Percentiles rank a stretch among this genome's conserved stretches.
These are phyloP conservation scores for Phytopythium delawarense DNA, from an alignment of 352 stramenopile genomes.

Conservation along the genomic window DNA sequence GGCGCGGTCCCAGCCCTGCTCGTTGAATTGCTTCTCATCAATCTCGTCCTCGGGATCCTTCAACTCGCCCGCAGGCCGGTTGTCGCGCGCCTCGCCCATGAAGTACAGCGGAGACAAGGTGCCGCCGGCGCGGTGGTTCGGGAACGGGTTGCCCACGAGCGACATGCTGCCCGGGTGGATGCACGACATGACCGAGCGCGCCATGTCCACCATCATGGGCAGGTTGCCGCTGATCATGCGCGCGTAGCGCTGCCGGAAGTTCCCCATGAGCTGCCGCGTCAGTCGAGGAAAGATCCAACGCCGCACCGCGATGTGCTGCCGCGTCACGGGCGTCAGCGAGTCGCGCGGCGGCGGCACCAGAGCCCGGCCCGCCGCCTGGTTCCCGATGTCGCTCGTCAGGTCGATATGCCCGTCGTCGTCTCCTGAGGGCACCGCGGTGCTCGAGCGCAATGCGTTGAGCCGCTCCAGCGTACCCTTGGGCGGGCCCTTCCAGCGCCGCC, in stretches of 20 bases:
- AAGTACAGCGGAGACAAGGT: constrained; percentile 36
- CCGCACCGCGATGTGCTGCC: constrained; percentile 39
- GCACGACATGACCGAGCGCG: constrained; percentile 7
- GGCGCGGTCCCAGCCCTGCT: constrained; percentile 1
- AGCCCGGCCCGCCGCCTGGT: neutral
- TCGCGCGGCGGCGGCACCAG: neutral
- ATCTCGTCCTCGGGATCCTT: constrained; percentile 10
- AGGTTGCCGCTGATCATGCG: constrained; percentile 35
- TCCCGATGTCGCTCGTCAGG: neutral
- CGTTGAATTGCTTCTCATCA: constrained; percentile 10
- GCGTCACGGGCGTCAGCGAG: constrained; percentile 23
- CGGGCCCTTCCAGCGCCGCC: constrained; percentile 21
- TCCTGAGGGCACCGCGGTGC: neutral
- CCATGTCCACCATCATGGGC: constrained; percentile 24
- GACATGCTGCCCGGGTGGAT: constrained; percentile 14
- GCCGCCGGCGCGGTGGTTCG: constrained; percentile 16
- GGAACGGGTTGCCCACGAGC: constrained; percentile 35
- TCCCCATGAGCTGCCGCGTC: constrained; percentile 35
- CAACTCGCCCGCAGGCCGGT: neutral
- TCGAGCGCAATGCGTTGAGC: constrained; percentile 14
- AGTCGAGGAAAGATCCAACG: constrained; percentile 44
- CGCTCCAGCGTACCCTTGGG: constrained; percentile 19
- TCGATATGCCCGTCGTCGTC: neutral
- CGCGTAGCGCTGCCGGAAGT: constrained; percentile 39
- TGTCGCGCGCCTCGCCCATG: constrained; percentile 23